Evolutionary conservation across 23 red algal species (phyloP), one percentile per base, ranked within the genome.

Genomic region (Gracilaria vermiculophylla): DNA sequence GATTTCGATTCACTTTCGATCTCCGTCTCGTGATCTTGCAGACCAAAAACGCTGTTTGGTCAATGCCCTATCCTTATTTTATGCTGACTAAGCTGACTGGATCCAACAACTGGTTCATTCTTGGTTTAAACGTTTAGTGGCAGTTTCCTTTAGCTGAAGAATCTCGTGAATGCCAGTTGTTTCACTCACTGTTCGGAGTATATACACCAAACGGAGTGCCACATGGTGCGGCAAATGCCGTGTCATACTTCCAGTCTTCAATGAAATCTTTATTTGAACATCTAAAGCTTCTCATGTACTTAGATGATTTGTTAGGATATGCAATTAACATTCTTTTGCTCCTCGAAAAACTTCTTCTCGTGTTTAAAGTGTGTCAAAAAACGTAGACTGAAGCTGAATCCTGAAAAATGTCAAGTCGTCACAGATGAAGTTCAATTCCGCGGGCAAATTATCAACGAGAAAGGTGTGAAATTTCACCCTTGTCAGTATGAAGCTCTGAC

Each of bases 141-240:
- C 82, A 86, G 70, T 86, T 86, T 86, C 82, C 82, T 19, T 42
- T 86, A 7, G 62, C 35, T 45, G 36, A 52, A 55, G 64, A 86
- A 16, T 86, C 62, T 33, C 82, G 36, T 2, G 82, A 86, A 25
- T 73, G 23, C 66, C 61, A 86, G 55, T 86, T 45, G 29, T 86
- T 86, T 37, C 60, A 51, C 28, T 73, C 60, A 10, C 61, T 27
- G 5, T 86, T 73, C 29, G 82, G 82, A 73, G 82, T 86, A 13
- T 86, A 15, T 62, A 73, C 32, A 4, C 82, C 66, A 73, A 80
- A 6, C 8, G 3, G 75, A 19, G 75, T 80, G 7, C 44, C 56
- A 9, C 75, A 80, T 27, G 41, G 75, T 5, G 44, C 75, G 16
- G 56, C 48, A 42, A 80, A 86, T 34, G 31, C 66, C 25, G 62